Base-by-base conservation (phyloP, 2,329 filamentous ascomycete genomes). In the Talaromyces marneffei region DNA sequence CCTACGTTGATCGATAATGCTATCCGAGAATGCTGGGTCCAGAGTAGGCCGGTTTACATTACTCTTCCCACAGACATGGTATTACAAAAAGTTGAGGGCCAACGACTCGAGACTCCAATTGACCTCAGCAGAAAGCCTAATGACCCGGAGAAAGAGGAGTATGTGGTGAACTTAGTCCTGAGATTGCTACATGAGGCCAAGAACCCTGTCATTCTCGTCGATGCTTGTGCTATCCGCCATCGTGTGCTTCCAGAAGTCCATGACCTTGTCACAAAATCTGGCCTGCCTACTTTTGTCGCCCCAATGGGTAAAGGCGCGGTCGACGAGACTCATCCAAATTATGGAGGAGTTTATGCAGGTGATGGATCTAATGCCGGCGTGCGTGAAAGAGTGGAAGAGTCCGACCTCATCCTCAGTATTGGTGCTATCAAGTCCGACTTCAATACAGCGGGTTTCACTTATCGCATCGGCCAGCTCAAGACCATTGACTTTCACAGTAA, bases 231-330 rank as follows among this genome's bases (percentile, higher is more conserved):
- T 18, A 85, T 91, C 64, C 85, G 90, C 29, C 89, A 92, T 70
- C 82, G 86, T 53, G 87, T 90, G 20, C 74, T 91, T 0, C 73
- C 84, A 0, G 89, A 93, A 72, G 85, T 90, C 27, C 84, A 90
- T 67, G 83, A 84, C 6, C 78, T 95, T 4, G 78, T 94, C n/a
- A 53, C 79, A 86, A 60, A 87, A 76, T 89, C 89, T 0, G 79
- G 84, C 7, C 79, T 95, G 5, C 91, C 91, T 4, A 87, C 89
- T 0, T 93, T 93, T 67, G 88, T 91, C 18, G 89, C 90, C 0
- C 90, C 91, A 12, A 94, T 94, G 88, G 91, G 91, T 44, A 95
- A 94, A 77, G 84, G 90, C 20, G 88, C 88, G 29, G 82, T 95
- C 55, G 83, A 93, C 70, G 91, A 95, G 74, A 83, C 83, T 4